phyloP scores from a whole-genome alignment of 371 early-diverging fungal species.

The Apophysomyces trapeziformis region DNA sequence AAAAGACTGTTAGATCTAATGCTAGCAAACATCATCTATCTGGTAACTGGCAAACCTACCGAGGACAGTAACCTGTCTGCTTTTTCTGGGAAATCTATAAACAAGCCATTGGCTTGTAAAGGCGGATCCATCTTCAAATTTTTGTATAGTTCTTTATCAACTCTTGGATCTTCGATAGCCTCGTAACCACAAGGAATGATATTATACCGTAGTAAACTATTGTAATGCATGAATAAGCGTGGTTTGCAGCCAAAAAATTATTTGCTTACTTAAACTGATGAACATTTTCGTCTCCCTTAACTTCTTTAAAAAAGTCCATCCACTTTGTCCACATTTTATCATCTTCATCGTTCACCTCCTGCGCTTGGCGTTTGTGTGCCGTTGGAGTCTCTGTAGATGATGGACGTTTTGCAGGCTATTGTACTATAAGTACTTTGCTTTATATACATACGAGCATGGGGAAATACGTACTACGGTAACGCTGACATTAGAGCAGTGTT shows the following conservation, averaged over 20 bases:
- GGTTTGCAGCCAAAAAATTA: not conserved
- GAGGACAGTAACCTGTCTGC: not conserved
- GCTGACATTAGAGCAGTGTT: not conserved
- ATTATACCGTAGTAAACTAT: not conserved
- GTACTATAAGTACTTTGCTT: not conserved
- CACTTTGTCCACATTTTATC: constrained; percentile 5
- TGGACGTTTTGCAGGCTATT: not conserved
- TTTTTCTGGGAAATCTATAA: not conserved
- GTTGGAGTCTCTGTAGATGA: not conserved
- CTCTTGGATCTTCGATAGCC: not conserved
- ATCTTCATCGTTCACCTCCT: not conserved
- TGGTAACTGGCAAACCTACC: not conserved
- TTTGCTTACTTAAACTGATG: not conserved
- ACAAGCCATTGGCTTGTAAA: not conserved
- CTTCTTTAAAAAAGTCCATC: not conserved
- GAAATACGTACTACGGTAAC: not conserved
- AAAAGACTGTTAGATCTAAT: not conserved
- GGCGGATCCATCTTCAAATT: not conserved
- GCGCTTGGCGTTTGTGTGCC: not conserved
- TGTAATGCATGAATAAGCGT: not conserved
- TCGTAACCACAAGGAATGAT: not conserved
- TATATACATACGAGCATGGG: not conserved
- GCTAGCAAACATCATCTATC: not conserved
- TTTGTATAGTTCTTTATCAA: not conserved
- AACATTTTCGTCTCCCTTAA: not conserved